Evolutionary conservation across 1,284 basidiomycete genomes (phyloP).

Genomic region (Ustilago nuda): DNA sequence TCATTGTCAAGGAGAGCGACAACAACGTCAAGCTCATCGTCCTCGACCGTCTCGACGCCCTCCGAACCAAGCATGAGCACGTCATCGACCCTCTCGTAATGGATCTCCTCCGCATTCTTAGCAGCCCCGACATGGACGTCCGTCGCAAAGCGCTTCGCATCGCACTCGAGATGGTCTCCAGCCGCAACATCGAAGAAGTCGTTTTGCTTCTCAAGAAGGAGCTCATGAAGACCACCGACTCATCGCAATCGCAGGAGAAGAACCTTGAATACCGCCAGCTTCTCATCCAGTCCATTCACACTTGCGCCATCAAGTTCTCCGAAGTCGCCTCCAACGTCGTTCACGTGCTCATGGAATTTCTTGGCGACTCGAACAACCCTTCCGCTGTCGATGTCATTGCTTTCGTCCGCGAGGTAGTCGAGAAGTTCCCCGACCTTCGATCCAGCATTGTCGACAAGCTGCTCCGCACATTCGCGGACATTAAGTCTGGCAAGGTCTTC

Average conservation of each 20-base stretch:
- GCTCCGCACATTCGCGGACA: slow-evolving; percentile 83
- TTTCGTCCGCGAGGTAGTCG: slow-evolving; percentile 96
- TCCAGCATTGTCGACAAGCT: slow-evolving; percentile 87
- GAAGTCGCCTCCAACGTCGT: slow-evolving; percentile 97
- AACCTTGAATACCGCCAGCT: slow-evolving; percentile 90
- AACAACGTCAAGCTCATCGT: slow-evolving; percentile 99
- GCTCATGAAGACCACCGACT: slow-evolving; percentile 79
- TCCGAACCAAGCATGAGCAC: slow-evolving; percentile 88
- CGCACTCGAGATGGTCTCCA: slow-evolving; percentile 92
- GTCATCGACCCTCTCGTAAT: slow-evolving; percentile 92
- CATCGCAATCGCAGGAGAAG: slow-evolving; percentile 74
- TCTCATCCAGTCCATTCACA: slow-evolving; percentile 96
- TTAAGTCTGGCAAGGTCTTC: slow-evolving; percentile 98
- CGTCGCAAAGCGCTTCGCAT: slow-evolving; percentile 90
- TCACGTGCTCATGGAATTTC: slow-evolving; percentile 97
- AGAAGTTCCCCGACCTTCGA: slow-evolving; percentile 94
- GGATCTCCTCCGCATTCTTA: slow-evolving; percentile 92
- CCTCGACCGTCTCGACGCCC: slow-evolving; percentile 86
- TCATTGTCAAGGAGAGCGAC: slow-evolving; percentile 94
- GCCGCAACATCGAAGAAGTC: slow-evolving; percentile 96
- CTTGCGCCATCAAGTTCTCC: slow-evolving; percentile 97
- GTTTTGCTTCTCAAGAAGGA: slow-evolving; percentile 98
- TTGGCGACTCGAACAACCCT: slow-evolving; percentile 94
- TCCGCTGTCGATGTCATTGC: slow-evolving; percentile 95
- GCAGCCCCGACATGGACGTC: slow-evolving; percentile 95